A percentile compares a stretch with the other conserved stretches of the same genome.
These are phyloP conservation scores for Fraxinus latifolia DNA, from an alignment of 305 asterid genomes.

Conservation along the genomic window DNA sequence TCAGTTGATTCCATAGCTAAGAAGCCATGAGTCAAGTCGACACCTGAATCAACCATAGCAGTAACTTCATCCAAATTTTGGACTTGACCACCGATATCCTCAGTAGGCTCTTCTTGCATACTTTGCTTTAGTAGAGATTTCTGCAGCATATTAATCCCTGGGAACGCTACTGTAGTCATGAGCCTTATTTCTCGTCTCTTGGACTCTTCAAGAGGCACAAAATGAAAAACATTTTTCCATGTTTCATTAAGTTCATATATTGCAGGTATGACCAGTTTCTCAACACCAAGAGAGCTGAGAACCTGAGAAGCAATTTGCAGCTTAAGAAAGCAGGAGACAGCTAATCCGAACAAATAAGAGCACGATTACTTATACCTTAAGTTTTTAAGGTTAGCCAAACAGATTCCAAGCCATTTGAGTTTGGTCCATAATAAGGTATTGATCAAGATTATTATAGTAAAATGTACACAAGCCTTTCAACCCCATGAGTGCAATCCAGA, in stretches of 20 bases:
- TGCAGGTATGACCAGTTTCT: constrained; percentile 82
- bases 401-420: background rate
- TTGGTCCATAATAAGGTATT: too few relatives aligned
- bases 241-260: constrained; percentile 71
- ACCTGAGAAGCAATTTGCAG: constrained; percentile 41
- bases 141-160: constrained; percentile 71
- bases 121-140: constrained; percentile 42
- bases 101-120: background rate
- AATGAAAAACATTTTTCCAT: constrained; percentile 83
- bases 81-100: background rate
- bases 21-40: background rate
- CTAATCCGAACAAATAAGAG: background rate
- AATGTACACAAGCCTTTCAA: background rate
- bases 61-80: background rate
- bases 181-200: constrained; percentile 55
- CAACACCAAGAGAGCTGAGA: constrained; percentile 71
- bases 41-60: background rate
- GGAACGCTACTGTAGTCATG: constrained; percentile 76
- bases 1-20: background rate
- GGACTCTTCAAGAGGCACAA: constrained; percentile 67
- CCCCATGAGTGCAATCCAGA: background rate
- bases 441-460: background rate
- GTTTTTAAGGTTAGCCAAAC: background rate
- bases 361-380: background rate
- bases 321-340: background rate